These are phyloP conservation scores for Aspergillus mulundensis DNA, from an alignment of 495 filamentous ascomycete genomes.

Conservation along the genomic window DNA sequence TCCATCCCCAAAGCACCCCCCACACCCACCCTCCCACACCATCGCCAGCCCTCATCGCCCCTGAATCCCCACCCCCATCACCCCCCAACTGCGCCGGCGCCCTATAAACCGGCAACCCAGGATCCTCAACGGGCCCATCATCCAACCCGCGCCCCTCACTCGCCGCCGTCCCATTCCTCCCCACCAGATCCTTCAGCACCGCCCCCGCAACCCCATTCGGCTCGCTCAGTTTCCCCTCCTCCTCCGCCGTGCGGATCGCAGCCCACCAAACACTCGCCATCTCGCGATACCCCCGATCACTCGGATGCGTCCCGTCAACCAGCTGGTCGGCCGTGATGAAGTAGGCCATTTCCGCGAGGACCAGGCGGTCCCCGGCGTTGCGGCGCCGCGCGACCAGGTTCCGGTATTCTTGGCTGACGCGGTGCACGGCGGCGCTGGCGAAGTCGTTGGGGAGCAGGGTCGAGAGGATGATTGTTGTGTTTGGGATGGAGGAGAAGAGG, in stretches of 20 bases:
- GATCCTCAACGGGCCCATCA: slow-evolving; percentile 18
- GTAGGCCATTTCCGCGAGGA: slow-evolving; percentile 48
- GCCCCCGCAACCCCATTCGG: slow-evolving; percentile 12
- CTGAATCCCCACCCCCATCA: slow-evolving; percentile 10
- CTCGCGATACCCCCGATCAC: slow-evolving; percentile 44
- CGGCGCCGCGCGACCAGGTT: slow-evolving; percentile 29
- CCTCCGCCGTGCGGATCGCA: slow-evolving; percentile 31
- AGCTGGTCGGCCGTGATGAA: slow-evolving; percentile 33
- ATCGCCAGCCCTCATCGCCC: too few species aligned
- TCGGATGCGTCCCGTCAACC: slow-evolving; percentile 48
- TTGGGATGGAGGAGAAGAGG: slow-evolving; percentile 34
- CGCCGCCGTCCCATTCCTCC: background rate
- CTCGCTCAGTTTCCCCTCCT: slow-evolving; percentile 18
- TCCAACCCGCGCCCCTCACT: slow-evolving; percentile 13
- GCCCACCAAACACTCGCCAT: slow-evolving; percentile 53
- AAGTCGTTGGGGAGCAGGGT: slow-evolving; percentile 41
- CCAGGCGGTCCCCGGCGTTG: slow-evolving; percentile 26
- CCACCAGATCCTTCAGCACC: background rate
- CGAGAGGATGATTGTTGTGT: slow-evolving; percentile 45
- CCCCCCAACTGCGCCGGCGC: slow-evolving; percentile 12
- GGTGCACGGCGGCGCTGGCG: slow-evolving; percentile 14
- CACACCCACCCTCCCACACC: too few species aligned
- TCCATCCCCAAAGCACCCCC: background rate
- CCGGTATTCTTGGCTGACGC: slow-evolving; percentile 38
- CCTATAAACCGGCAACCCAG: slow-evolving; percentile 2